phyloP scores from a whole-genome alignment of 305 asterid species.

The Fraxinus platypoda region DNA sequence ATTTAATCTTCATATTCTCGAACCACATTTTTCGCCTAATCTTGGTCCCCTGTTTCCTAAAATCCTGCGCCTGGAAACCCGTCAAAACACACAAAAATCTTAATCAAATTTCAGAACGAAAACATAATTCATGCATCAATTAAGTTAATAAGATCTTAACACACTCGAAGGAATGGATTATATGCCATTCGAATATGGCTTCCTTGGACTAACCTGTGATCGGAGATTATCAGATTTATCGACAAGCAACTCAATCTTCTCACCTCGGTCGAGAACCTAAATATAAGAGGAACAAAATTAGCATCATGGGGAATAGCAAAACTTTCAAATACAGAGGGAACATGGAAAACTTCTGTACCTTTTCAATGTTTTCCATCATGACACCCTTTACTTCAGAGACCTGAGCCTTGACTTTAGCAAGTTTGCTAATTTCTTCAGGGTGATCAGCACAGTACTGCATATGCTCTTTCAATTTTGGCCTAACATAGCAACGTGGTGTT shows the following conservation, averaged over 20 bases:
- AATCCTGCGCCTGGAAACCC: constrained; percentile 37
- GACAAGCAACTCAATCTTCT: constrained; percentile 70
- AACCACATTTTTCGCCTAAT: constrained; percentile 45
- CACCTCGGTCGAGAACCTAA: constrained; percentile 83
- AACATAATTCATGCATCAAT: not conserved
- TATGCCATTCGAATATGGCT: not conserved
- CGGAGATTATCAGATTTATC: constrained; percentile 75
- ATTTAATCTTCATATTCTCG: constrained; percentile 49
- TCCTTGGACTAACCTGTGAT: constrained; percentile 49
- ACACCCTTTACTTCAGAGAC: constrained; percentile 78
- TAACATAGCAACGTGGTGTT: constrained; percentile 14
- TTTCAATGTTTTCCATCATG: constrained; percentile 86
- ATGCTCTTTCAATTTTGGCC: constrained; percentile 68
- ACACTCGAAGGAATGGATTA: not conserved
- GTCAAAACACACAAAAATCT: not conserved
- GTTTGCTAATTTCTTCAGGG: constrained; percentile 70
- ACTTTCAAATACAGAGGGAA: not conserved
- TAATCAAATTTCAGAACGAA: not conserved
- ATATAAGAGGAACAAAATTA: not conserved
- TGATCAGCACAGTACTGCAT: constrained; percentile 74
- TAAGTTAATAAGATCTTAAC: not conserved
- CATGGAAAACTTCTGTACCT: constrained; percentile 38
- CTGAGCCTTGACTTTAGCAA: constrained; percentile 75
- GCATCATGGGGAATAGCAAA: not conserved
- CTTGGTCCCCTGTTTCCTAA: constrained; percentile 44